A percentile compares a stretch with the other conserved stretches of the same genome.
phyloP scores from a whole-genome alignment of 495 filamentous ascomycete species.

The Daldinia decipiens region DNA sequence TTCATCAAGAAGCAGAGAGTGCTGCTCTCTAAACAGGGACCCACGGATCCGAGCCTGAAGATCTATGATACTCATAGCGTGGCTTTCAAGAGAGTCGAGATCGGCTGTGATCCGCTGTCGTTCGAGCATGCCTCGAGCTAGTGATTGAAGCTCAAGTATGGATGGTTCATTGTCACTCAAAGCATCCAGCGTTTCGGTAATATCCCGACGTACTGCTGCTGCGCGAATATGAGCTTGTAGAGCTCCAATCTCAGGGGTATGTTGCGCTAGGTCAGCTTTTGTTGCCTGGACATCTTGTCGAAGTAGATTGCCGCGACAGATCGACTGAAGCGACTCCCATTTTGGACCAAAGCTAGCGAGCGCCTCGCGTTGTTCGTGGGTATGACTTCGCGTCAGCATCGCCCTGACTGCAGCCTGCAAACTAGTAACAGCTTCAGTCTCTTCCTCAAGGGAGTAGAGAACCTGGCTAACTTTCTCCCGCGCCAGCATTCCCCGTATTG shows the following conservation, averaged over 20 bases:
- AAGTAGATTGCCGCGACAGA: slow-evolving; percentile 57
- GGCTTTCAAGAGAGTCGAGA: slow-evolving; percentile 66
- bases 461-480: not conserved
- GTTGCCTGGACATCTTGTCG: slow-evolving; percentile 54
- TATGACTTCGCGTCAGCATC: slow-evolving; percentile 50
- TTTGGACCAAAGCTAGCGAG: slow-evolving; percentile 52
- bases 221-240: slow-evolving; percentile 59
- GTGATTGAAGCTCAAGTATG: slow-evolving; percentile 58
- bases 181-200: slow-evolving; percentile 55
- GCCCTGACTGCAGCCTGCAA: slow-evolving; percentile 48
- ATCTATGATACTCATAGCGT: slow-evolving; percentile 66
- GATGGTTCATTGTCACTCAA: slow-evolving; percentile 54
- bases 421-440: slow-evolving; percentile 12
- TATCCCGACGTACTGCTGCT: slow-evolving; percentile 59
- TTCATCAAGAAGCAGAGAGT: slow-evolving; percentile 63
- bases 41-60: slow-evolving; percentile 81
- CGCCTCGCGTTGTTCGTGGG: slow-evolving; percentile 51
- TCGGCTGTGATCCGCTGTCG: slow-evolving; percentile 59
- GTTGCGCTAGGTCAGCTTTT: slow-evolving; percentile 52
- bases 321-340: slow-evolving; percentile 63
- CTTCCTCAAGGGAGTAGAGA: not conserved
- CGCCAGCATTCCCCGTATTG: too few relatives aligned
- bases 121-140: slow-evolving; percentile 64
- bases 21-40: slow-evolving; percentile 63
- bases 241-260: slow-evolving; percentile 48